phyloP scores from a whole-genome alignment of 139 green algal species.

The Tetratostichococcus sp. region DNA sequence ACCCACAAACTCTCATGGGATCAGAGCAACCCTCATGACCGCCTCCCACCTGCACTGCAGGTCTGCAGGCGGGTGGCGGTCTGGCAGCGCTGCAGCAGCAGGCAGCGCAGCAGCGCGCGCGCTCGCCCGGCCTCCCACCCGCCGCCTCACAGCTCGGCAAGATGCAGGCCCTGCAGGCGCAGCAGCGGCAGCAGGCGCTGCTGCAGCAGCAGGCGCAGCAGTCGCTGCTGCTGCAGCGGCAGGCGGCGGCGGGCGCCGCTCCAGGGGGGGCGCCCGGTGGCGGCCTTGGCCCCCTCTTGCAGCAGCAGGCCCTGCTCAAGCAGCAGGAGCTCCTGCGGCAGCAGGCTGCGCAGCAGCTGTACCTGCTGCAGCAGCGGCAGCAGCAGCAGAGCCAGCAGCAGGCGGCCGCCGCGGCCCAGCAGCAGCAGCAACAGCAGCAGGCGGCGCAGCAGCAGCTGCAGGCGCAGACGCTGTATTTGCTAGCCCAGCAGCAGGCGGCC shows the following conservation, averaged over 20 bases:
- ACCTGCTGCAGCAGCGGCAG: not conserved
- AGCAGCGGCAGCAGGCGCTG: not conserved
- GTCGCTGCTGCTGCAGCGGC: not conserved
- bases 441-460: not conserved
- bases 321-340: not conserved
- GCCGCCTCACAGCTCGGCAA: not conserved
- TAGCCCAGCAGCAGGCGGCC: not conserved
- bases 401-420: not conserved
- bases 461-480: not conserved
- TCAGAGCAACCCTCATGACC: too few species aligned
- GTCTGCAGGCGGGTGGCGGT: not conserved
- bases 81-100: not conserved
- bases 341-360: not conserved
- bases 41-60: too few species aligned
- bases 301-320: not conserved
- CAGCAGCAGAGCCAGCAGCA: not conserved
- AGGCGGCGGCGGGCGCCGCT: not conserved
- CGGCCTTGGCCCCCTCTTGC: not conserved
- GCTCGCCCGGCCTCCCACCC: not conserved
- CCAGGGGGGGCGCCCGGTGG: too few species aligned
- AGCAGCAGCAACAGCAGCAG: not conserved
- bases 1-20: too few species aligned
- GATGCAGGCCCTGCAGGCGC: not conserved
- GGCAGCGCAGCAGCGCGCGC: not conserved
- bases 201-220: not conserved